Percentiles rank a stretch among this genome's conserved stretches.
Evolutionary conservation across 2,329 filamentous ascomycete species (phyloP).

Genomic region (Colletotrichum sp.): DNA sequence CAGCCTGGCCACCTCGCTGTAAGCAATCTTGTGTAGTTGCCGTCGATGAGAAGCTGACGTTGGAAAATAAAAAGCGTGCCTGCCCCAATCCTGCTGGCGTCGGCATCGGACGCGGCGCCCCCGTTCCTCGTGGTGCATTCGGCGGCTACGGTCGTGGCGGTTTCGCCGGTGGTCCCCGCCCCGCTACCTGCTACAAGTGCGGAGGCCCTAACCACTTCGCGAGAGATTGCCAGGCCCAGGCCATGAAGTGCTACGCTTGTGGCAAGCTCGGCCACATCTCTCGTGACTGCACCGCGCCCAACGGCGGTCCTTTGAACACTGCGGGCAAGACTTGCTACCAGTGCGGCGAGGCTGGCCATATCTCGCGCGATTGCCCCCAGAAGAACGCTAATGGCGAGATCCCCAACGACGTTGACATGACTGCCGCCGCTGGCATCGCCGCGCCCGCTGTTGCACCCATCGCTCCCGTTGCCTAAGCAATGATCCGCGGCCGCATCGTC

Average conservation of each 20-base stretch:
- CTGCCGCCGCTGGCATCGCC: constrained; percentile 40
- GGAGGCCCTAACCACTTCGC: constrained; percentile 96
- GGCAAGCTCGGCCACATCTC: constrained; percentile 93
- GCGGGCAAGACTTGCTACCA: constrained; percentile 99
- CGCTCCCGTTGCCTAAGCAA: constrained; percentile 44
- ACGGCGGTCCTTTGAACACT: constrained; percentile 93
- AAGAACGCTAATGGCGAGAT: constrained; percentile 62
- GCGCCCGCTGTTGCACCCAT: constrained; percentile 39
- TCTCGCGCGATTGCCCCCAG: constrained; percentile 91
- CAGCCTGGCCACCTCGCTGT: constrained; percentile 91
- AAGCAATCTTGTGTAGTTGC: constrained; percentile 39
- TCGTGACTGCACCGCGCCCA: constrained; percentile 92
- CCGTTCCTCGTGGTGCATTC: constrained; percentile 74
- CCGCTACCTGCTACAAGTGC: constrained; percentile 76
- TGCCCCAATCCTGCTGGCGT: constrained; percentile 76
- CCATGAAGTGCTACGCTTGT: constrained; percentile 98
- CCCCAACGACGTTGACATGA: constrained; percentile 46
- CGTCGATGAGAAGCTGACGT: not conserved
- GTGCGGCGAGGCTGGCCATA: constrained; percentile 94
- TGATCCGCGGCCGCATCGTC: not conserved
- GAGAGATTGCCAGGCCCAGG: constrained; percentile 96
- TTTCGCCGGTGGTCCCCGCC: constrained; percentile 71
- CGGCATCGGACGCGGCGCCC: constrained; percentile 68
- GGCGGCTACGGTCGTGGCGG: constrained; percentile 74
- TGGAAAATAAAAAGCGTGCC: constrained; percentile 67